A percentile compares a stretch with the other conserved stretches of the same genome.
phyloP scores from a whole-genome alignment of 2,329 filamentous ascomycete species.

The Mariannaea elegans region DNA sequence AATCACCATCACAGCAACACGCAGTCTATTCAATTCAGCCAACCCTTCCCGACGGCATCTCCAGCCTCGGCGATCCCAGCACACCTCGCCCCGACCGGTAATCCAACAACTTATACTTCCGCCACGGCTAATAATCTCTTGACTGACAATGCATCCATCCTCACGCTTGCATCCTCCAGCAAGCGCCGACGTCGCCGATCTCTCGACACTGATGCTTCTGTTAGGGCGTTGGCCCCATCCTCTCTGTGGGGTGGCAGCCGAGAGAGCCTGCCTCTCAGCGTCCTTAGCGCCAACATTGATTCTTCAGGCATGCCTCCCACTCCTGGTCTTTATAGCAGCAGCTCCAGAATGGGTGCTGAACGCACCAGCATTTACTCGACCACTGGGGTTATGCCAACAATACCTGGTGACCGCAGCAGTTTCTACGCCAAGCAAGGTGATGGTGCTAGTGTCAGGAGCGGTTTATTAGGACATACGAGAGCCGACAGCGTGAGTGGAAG shows the following conservation, averaged over 20 bases:
- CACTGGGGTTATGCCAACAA: constrained; percentile 71
- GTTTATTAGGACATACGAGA: constrained; percentile 77
- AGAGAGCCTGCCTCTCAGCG: constrained; percentile 80
- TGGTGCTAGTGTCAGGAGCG: constrained; percentile 81
- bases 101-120: constrained; percentile 77
- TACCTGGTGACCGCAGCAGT: constrained; percentile 82
- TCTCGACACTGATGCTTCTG: constrained; percentile 86
- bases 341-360: constrained; percentile 60
- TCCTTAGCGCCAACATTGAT: constrained; percentile 77
- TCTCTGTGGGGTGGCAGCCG: constrained; percentile 84
- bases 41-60: constrained; percentile 71
- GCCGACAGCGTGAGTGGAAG: constrained; percentile 86
- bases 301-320: constrained; percentile 54
- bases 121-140: constrained; percentile 84
- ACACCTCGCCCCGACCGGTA: constrained; percentile 67
- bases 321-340: constrained; percentile 63
- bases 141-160: constrained; percentile 85
- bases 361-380: constrained; percentile 85
- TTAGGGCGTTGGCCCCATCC: constrained; percentile 83
- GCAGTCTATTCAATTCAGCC: constrained; percentile 68
- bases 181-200: constrained; percentile 80
- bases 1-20: constrained; percentile 49
- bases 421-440: constrained; percentile 78
- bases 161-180: constrained; percentile 84
- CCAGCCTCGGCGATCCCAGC: constrained; percentile 77